Conservation (phyloP, 352 stramenopile genomes). For the Phytophthora capsici region DNA sequence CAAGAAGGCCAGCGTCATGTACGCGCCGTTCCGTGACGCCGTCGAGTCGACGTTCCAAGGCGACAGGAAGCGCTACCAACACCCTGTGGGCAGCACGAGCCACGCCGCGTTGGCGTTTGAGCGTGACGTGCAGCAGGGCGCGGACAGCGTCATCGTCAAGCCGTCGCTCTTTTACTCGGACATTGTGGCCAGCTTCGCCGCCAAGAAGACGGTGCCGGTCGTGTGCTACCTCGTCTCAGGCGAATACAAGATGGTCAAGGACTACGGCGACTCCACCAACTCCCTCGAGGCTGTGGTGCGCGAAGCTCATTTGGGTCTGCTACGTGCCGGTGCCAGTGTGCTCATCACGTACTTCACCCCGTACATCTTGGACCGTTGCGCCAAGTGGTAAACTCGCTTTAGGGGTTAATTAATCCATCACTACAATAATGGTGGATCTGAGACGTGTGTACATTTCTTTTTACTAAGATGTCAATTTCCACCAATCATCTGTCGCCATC, state of each 20-base stretch:
- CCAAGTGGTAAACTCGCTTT: slow-evolving; percentile 69
- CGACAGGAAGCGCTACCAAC: slow-evolving; percentile 98
- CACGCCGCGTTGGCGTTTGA: slow-evolving; percentile 83
- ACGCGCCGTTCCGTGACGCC: slow-evolving; percentile 97
- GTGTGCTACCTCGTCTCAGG: slow-evolving; percentile 99
- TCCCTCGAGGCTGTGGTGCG: slow-evolving; percentile 88
- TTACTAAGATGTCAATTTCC: no score
- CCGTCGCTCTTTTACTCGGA: slow-evolving; percentile 99
- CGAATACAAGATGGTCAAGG: slow-evolving; percentile 99
- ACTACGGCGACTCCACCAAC: slow-evolving; percentile 85
- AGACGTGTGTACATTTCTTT: slow-evolving; percentile 28
- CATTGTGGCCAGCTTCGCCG: slow-evolving; percentile 95
- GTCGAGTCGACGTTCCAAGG: slow-evolving; percentile 96
- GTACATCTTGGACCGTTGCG: slow-evolving; percentile 86
- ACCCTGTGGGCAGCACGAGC: slow-evolving; percentile 84
- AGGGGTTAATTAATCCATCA: no score
- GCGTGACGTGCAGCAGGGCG: slow-evolving; percentile 89
- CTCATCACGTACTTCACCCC: slow-evolving; percentile 99
- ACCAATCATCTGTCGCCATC: slow-evolving; percentile 29
- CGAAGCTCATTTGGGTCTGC: slow-evolving; percentile 78
- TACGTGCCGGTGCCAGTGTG: slow-evolving; percentile 95
- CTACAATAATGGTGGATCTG: slow-evolving; percentile 11
- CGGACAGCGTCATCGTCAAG: slow-evolving; percentile 99
- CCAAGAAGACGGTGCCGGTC: slow-evolving; percentile 94
- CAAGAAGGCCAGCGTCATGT: slow-evolving; percentile 97